Base-by-base conservation (phyloP, 441 rosid species). In the Pelargonium cotyledonis region DNA sequence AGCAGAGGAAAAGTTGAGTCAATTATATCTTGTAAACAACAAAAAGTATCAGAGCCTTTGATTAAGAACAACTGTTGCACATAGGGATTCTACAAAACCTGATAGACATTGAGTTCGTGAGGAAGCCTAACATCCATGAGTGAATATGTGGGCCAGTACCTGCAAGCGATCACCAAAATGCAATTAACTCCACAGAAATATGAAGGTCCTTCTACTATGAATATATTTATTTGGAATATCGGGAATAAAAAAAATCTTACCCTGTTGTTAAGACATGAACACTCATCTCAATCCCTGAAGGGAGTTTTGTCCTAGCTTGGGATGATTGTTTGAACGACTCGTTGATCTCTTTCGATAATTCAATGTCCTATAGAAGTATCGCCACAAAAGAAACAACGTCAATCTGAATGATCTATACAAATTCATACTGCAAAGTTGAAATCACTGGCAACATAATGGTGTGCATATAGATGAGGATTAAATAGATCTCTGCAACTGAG, bases 81-180 rank as follows among this genome's bases (percentile, higher is more conserved):
- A 65, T 51, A 58, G 3, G 31, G 65, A 66, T 65, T 75, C 68
- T 38, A 57, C 70, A 75, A 75, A 73, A 90, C 99, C 99, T 95
- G 98, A 77, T 95, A 95, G 57, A 95, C 97, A 82, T 92, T 92
- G 73, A 95, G 79, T 77, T 95, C 99, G 76, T 88, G 98, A 78
- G 99, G 99, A 77, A 95, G 98, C 77, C 95, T 90, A 65, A 95
- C 96, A 84, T 88, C 98, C 98, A 95, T 92, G 49, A 96, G 99
- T n/a, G 99, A 96, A 83, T 95, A 95, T 49, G 99, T 95, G 71
- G 99, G 99, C 99, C 99, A 95, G 80, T 90, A 95, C 75, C 99
- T 95, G 82, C 82, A 83, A 63, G 44, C 69, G 69, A 74, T 5
- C 38, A 3, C 71, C 43, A 65, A 80, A 68, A n/a, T 75, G 19